Conservation (phyloP, 2,329 filamentous ascomycete species). For the Seiridium unicorne region DNA sequence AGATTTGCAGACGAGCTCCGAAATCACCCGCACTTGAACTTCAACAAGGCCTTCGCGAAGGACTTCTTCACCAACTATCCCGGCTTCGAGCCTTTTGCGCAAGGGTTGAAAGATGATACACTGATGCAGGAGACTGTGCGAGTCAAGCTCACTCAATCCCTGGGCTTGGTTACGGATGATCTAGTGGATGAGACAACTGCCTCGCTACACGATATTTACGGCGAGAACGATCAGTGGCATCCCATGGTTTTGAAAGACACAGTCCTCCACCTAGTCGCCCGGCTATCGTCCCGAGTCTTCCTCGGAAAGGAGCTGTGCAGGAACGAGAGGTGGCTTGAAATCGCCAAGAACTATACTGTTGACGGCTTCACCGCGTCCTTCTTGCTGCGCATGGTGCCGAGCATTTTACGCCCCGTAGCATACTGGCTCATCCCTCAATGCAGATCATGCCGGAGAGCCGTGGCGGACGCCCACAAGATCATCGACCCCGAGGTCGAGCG, state of each 20-base stretch:
- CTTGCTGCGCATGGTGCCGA: conserved; percentile 38
- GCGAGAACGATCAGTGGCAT: conserved; percentile 35
- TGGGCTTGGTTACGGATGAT: conserved; percentile 30
- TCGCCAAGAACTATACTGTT: conserved; percentile 40
- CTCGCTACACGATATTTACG: conserved; percentile 30
- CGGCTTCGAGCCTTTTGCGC: conserved; percentile 27
- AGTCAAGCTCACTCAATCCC: conserved; percentile 30
- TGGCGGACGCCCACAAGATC: conserved; percentile 34
- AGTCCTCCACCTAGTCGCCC: conserved; percentile 42
- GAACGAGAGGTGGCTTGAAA: conserved; percentile 44
- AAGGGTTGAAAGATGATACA: conserved; percentile 19
- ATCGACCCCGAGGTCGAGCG: conserved; percentile 28
- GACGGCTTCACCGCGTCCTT: conserved; percentile 33
- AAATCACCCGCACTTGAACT: conserved; percentile 29
- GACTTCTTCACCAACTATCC: conserved; percentile 32
- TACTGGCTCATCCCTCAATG: conserved; percentile 42
- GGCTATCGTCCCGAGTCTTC: conserved; percentile 48
- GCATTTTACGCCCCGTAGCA: conserved; percentile 36
- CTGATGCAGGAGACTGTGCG: conserved; percentile 29
- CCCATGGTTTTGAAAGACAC: conserved; percentile 31
- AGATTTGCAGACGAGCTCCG: conserved; percentile 32
- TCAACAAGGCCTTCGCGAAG: conserved; percentile 32
- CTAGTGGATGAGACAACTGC: conserved; percentile 32
- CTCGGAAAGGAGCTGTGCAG: conserved; percentile 43
- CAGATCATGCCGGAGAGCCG: conserved; percentile 32